Percentiles rank a stretch among this genome's conserved stretches.
These are phyloP conservation scores for Phialophora tarda DNA, from an alignment of 2,329 filamentous ascomycete genomes.

Conservation along the genomic window DNA sequence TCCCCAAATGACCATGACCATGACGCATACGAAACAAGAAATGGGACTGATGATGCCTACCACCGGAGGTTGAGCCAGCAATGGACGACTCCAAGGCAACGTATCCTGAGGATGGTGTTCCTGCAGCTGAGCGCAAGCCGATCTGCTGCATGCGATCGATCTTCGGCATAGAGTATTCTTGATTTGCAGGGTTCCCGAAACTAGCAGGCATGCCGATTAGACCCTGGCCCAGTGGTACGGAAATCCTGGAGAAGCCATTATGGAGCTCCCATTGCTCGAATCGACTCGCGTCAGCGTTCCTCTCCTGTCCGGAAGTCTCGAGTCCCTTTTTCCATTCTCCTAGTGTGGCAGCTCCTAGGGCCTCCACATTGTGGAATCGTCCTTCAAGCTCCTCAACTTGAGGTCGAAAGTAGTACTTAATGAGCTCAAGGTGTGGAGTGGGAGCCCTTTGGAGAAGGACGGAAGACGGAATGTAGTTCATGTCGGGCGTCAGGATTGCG, in stretches of 20 bases:
- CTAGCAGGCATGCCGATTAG: background rate
- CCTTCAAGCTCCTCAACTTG: conserved; percentile 67
- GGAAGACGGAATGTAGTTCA: conserved; percentile 64
- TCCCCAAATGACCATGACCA: background rate
- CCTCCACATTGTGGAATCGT: conserved; percentile 68
- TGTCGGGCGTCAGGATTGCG: conserved; percentile 66
- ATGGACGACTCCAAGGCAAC: conserved; percentile 1
- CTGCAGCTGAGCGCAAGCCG: conserved; percentile 32
- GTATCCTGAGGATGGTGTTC: conserved; percentile 16
- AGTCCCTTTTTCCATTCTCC: conserved; percentile 84
- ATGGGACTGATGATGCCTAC: conserved; percentile 5
- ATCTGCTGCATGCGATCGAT: conserved; percentile 8
- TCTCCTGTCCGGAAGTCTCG: conserved; percentile 64
- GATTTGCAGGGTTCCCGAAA: background rate
- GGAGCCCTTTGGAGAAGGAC: conserved; percentile 59
- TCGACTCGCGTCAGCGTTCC: conserved; percentile 65
- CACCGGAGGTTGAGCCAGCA: conserved; percentile 2
- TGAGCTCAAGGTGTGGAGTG: conserved; percentile 58
- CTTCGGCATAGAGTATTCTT: background rate
- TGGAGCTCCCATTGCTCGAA: conserved; percentile 76
- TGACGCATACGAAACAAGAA: background rate
- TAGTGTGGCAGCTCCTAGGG: conserved; percentile 69
- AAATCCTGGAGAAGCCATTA: conserved; percentile 41
- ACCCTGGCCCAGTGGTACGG: background rate
- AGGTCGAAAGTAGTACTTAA: conserved; percentile 68